Evolutionary conservation across 805 yeast genomes (phyloP), one percentile per base, ranked within the genome.

Genomic region (Metschnikowia noctiluminum): DNA sequence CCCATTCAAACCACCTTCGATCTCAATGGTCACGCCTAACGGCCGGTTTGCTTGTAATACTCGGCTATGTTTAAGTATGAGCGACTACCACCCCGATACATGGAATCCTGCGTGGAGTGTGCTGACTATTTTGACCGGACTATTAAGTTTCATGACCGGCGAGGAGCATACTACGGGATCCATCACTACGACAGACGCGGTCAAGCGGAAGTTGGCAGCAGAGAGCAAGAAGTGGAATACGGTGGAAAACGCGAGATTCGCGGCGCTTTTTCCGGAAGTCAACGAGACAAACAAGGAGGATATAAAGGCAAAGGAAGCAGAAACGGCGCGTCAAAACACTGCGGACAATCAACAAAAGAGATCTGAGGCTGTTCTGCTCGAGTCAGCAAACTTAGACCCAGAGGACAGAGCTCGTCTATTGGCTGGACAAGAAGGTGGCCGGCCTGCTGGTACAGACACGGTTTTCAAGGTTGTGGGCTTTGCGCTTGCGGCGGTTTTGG

Each of bases 71-170:
- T 72, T 91, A 42, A 83, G 91, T n/a, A 90, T 91, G 85, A 85
- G 95, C 60, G 97, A 91, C 68, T 91, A 82, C 65, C 98, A 91
- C 59, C 97, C 96, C 3, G 94, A 90, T 64, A 73, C 86, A 1
- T 91, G 98, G 98, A 90, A 91, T 65, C 97, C 98, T 1, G 89
- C 96, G 7, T 91, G 97, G 97, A 82, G 90, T 40, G 97, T 91
- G 27, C 75, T 89, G 32, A 90, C 97, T 0, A 91, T 91, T 16
- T 74, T 91, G 57, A 87, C 84, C 10, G 98, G 97, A 0, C 71
- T 91, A 35, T 71, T 91, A 55, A 88, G 96, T 63, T 91, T 91
- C 61, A 91, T 91, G 98, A 89, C 96, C 0, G 85, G 94, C 9
- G 80, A 80, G 50, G 97, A 91, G 57, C 70, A 78, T 27, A 88